These are phyloP conservation scores for Cyberlindnera mrakii DNA, from an alignment of 805 yeast genomes.

Conservation along the genomic window DNA sequence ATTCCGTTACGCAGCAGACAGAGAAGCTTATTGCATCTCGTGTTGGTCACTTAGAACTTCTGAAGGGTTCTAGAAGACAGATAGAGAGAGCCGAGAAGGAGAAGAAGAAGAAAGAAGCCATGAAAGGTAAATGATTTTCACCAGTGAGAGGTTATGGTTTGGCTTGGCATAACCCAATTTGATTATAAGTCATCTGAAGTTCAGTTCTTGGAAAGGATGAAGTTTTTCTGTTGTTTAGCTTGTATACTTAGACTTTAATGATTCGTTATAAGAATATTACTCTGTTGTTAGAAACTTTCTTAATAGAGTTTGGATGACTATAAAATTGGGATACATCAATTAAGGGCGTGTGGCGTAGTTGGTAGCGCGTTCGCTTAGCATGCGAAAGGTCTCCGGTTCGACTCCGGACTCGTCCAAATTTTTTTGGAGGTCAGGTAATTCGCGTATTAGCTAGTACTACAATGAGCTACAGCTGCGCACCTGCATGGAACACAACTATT, in stretches of 20 bases:
- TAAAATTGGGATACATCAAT: no score
- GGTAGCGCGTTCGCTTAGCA: constrained; percentile 81
- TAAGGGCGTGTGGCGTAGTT: constrained; percentile 75
- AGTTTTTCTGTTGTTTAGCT: background rate
- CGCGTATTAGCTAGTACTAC: no score
- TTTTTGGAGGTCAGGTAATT: no score
- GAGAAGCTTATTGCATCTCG: constrained; percentile 83
- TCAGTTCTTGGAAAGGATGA: background rate
- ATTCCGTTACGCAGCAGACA: constrained; percentile 50
- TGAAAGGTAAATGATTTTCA: constrained; percentile 10
- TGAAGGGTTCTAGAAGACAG: constrained; percentile 86
- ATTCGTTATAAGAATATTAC: no score
- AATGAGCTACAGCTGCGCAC: no score
- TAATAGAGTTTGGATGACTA: no score
- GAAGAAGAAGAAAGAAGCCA: constrained; percentile 26
- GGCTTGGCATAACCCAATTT: no score
- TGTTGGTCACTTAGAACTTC: constrained; percentile 89
- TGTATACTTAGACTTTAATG: background rate
- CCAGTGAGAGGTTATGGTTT: no score
- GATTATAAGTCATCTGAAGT: no score
- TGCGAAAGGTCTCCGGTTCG: constrained; percentile 78
- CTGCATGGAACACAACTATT: no score
- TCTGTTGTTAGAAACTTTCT: no score
- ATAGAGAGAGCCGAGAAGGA: constrained; percentile 56
- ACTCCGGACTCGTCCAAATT: constrained; percentile 67